Evolutionary conservation across 768 basidiomycete genomes (phyloP).

Genomic region (Thelephora ganbajun): DNA sequence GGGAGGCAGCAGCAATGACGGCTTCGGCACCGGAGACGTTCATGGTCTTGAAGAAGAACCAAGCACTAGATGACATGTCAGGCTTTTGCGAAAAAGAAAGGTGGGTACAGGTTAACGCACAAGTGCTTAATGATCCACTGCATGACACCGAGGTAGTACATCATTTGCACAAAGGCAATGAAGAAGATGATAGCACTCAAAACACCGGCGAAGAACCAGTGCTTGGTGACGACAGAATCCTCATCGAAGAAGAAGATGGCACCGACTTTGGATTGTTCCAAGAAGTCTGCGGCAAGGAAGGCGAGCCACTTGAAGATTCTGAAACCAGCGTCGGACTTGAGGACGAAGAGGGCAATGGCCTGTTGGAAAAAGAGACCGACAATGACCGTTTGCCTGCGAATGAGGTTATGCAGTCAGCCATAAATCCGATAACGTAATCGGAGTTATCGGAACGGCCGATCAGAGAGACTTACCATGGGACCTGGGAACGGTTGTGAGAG

Average conservation of each 20-base stretch:
- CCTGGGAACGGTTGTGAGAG: conserved; percentile 44
- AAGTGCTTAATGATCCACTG: conserved; percentile 87
- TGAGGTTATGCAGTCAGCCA: neutral
- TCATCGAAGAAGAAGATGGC: conserved; percentile 75
- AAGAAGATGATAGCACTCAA: conserved; percentile 81
- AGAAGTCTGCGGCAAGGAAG: conserved; percentile 65
- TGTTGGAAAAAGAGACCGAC: conserved; percentile 81
- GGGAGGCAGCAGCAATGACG: conserved; percentile 82
- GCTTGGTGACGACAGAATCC: conserved; percentile 38
- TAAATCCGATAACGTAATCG: neutral
- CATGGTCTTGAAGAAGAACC: conserved; percentile 89
- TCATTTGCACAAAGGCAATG: conserved; percentile 84
- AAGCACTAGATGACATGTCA: conserved; percentile 36
- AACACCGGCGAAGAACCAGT: conserved; percentile 56
- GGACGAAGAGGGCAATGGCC: conserved; percentile 75
- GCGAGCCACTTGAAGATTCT: conserved; percentile 78
- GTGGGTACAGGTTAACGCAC: conserved; percentile 23
- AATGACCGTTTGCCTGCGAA: conserved; percentile 65
- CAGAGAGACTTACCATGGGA: conserved; percentile 48
- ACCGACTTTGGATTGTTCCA: conserved; percentile 51
- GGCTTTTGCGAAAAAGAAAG: neutral
- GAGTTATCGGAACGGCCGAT: conserved; percentile 2
- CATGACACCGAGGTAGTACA: conserved; percentile 86
- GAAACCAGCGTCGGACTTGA: conserved; percentile 76
- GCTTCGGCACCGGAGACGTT: conserved; percentile 92